Evolutionary conservation across 805 yeast genomes (phyloP).

Genomic region (Candida railenensis): DNA sequence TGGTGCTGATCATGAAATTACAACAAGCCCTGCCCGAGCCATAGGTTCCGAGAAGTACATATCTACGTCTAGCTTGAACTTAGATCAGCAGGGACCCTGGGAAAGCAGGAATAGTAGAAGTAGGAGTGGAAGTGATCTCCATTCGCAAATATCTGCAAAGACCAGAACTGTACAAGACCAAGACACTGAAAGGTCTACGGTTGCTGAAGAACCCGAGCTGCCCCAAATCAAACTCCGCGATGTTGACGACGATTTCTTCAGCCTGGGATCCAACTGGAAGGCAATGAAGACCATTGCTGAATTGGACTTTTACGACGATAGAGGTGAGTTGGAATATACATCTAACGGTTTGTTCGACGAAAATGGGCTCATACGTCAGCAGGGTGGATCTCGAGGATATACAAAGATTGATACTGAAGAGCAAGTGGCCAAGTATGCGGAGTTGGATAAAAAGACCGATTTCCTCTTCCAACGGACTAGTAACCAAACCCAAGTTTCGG

Average conservation of each 20-base stretch:
- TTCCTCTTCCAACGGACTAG: conserved; percentile 40
- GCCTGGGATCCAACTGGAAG: conserved; percentile 66
- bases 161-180: neutral
- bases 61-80: neutral
- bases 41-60: neutral
- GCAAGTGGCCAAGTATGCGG: conserved; percentile 70
- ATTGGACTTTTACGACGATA: conserved; percentile 75
- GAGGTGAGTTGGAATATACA: conserved; percentile 60
- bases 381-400: conserved; percentile 61
- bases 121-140: neutral
- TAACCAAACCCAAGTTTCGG: conserved; percentile 19
- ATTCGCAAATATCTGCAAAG: neutral
- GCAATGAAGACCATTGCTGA: conserved; percentile 82
- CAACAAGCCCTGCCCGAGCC: neutral
- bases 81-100: neutral
- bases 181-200: neutral
- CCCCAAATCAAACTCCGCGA: neutral
- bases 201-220: neutral
- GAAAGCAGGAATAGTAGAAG: neutral
- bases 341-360: conserved; percentile 30
- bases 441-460: conserved; percentile 52
- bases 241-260: conserved; percentile 35
- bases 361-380: conserved; percentile 6
- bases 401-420: conserved; percentile 87
- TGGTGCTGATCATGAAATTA: neutral